Evolutionary conservation across 1,284 basidiomycete genomes (phyloP), one percentile per base, ranked within the genome.

Genomic region (Ceratobasidium sp.): DNA sequence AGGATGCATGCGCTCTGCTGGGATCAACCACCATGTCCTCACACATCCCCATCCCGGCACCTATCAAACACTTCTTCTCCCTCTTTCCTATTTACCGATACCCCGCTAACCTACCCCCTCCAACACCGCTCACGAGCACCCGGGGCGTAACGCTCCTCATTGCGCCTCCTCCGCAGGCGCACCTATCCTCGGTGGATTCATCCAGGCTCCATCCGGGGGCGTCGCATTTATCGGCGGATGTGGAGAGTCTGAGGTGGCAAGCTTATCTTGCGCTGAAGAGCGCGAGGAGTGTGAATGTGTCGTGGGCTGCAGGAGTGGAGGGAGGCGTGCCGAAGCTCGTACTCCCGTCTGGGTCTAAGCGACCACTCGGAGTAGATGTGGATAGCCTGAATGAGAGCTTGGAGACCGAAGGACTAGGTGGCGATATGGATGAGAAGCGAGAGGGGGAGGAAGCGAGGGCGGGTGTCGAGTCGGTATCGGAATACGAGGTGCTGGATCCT

Each of bases 201-300:
- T 54, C 71, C 47, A 48, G 73, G 44, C 75, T 78, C 0, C 79
- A 74, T 24, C 54, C 75, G 14, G 81, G 81, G 57, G 78, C 80
- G 4, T 81, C 82, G 53, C 81, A 87, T 1, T 86, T 94, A 76
- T 93, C 91, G 81, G 82, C 85, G 69, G 93, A 94, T 82, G 90
- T 93, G 76, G 92, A 93, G 79, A 93, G 92, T 81, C 86, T 94
- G 79, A 93, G 93, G 82, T 94, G 92, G 92, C 93, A 94, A 81
- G 91, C 92, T 0, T 93, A 92, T 81, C 85, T 94, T 75, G 91
- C 92, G 1, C 86, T 94, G 19, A 88, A 91, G 67, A 88, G 88
- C 3, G 80, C 91, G 71, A 81, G 78, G 22, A 79, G 82, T 78
- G 82, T 93, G 62, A 82, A 82, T 31, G 82, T 93, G 15, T 87